phyloP scores from a whole-genome alignment of 768 basidiomycete species.

The Pulveroboletus sp. region DNA sequence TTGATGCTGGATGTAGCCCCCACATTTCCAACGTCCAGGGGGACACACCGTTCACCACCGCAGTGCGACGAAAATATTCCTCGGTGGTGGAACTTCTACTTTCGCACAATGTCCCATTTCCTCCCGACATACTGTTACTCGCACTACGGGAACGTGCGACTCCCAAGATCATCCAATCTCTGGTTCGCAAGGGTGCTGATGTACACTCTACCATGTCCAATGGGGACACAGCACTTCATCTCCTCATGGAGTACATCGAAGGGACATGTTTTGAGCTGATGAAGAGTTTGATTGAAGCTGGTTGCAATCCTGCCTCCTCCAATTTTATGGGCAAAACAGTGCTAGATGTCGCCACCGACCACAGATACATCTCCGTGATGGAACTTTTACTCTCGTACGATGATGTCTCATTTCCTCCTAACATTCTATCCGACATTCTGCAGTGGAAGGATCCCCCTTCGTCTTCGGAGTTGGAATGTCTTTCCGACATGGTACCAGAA shows the following conservation, averaged over 20 bases:
- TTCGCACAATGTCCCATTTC: too few relatives aligned
- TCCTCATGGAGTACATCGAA: not conserved
- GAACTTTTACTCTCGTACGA: not conserved
- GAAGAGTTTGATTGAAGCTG: not conserved
- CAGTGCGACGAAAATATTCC: not conserved
- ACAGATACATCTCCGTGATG: not conserved
- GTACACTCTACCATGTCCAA: too few relatives aligned
- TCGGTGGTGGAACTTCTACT: too few relatives aligned
- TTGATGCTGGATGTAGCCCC: constrained; percentile 2
- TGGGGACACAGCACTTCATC: not conserved
- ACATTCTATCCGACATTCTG: too few relatives aligned
- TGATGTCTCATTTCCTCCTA: not conserved
- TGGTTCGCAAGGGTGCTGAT: too few relatives aligned
- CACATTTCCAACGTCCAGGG: not conserved
- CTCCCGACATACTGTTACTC: too few relatives aligned
- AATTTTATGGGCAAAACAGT: too few relatives aligned
- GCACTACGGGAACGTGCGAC: too few relatives aligned
- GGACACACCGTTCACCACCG: not conserved
- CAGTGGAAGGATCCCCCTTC: too few relatives aligned
- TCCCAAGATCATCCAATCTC: too few relatives aligned
- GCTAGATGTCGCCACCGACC: too few relatives aligned
- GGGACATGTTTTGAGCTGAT: not conserved
- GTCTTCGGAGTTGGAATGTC: too few relatives aligned
- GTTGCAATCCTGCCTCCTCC: not conserved
- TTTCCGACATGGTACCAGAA: not conserved